phyloP scores from a whole-genome alignment of 345 rosid genomes.

The Isatis tinctoria region DNA sequence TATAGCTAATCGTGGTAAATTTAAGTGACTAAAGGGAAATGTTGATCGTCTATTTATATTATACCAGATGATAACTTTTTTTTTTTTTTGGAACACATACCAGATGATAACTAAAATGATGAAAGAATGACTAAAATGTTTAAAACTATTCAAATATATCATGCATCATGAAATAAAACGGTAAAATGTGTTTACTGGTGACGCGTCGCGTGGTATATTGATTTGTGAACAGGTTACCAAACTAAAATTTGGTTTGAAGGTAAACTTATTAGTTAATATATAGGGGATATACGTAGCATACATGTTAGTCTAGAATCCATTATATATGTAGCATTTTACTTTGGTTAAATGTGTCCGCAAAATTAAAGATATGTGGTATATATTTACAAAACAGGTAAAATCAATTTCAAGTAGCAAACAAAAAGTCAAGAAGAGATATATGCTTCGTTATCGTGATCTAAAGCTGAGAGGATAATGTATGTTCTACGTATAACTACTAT shows the following conservation, averaged over 20 bases:
- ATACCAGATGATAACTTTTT: neutral
- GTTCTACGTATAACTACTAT: neutral
- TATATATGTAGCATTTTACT: too few species aligned
- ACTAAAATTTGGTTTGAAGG: too few species aligned
- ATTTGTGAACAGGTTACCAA: too few species aligned
- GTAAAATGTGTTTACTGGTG: too few species aligned
- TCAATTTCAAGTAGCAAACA: neutral
- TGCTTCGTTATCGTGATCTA: constrained; percentile 16
- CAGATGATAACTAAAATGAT: neutral
- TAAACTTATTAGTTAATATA: too few species aligned
- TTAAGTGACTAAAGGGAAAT: neutral
- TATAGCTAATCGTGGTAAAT: neutral
- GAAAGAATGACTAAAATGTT: neutral
- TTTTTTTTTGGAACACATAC: too few species aligned
- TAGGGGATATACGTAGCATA: too few species aligned
- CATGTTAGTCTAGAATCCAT: too few species aligned
- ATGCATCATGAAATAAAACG: neutral
- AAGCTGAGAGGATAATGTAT: neutral
- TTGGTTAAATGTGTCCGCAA: too few species aligned
- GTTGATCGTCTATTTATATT: neutral
- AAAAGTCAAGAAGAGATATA: neutral
- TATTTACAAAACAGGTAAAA: neutral
- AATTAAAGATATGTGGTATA: neutral
- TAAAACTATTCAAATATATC: neutral
- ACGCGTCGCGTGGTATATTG: too few species aligned